Percentiles rank a stretch among this genome's conserved stretches.
phyloP scores from a whole-genome alignment of 2,329 filamentous ascomycete species.

The Colletotrichum cuscutae region DNA sequence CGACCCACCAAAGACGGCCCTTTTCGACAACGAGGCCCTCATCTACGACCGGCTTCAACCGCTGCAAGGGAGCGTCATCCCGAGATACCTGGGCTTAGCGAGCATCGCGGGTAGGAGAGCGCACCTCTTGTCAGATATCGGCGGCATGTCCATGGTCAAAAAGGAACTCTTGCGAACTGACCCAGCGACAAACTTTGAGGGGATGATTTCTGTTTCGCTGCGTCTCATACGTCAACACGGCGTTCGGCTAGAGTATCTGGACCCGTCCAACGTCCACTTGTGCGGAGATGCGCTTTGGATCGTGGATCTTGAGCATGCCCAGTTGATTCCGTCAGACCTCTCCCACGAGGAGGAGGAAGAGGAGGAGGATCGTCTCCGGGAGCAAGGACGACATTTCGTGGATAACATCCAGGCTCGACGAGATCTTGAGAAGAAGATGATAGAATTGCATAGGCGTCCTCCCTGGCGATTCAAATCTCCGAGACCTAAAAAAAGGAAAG shows the following conservation, averaged over 20 bases:
- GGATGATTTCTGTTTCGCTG: neutral
- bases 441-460: neutral
- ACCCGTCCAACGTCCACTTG: neutral
- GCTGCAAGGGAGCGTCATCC: neutral
- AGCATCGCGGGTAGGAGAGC: neutral
- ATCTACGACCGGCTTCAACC: neutral
- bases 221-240: neutral
- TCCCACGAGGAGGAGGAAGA: too few species aligned
- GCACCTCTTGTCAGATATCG: neutral
- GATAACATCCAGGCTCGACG: neutral
- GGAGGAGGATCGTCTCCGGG: neutral
- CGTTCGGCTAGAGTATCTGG: neutral
- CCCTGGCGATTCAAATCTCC: neutral
- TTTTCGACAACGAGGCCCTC: neutral
- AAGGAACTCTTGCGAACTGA: neutral
- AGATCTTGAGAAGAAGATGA: neutral
- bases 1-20: too few species aligned
- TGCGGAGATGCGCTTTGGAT: neutral
- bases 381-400: neutral
- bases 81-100: neutral
- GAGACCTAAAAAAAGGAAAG: too few species aligned
- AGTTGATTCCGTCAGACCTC: neutral
- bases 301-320: neutral
- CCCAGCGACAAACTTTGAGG: neutral
- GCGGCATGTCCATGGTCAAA: neutral